Conservation (phyloP, 164 flowering plant species). For the Akebia trifoliata region DNA sequence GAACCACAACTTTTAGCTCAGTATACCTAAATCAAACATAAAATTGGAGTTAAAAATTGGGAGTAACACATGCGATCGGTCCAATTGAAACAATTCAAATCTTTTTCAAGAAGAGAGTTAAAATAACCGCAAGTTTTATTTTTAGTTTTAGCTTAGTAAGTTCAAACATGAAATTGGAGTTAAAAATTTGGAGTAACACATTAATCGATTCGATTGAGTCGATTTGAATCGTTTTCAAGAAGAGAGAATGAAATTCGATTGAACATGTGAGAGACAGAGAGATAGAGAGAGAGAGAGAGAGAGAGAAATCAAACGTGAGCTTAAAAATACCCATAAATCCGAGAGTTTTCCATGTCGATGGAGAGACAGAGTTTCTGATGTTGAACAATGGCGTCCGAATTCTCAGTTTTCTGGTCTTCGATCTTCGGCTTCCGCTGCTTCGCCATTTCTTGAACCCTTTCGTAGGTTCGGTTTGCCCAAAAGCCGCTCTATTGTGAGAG, state of each 20-base stretch:
- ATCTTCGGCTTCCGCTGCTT: constrained; percentile 83
- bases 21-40: constrained; percentile 47
- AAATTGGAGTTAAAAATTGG: not conserved
- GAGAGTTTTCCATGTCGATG: constrained; percentile 62
- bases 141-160: constrained; percentile 66
- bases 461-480: no score
- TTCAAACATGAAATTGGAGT: not conserved
- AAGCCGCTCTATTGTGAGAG: no score
- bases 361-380: constrained; percentile 96
- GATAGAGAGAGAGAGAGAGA: not conserved
- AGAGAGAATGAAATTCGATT: no score
- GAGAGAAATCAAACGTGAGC: not conserved
- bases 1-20: constrained; percentile 64
- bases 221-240: no score
- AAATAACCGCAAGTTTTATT: no score
- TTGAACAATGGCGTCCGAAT: constrained; percentile 56
- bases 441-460: no score
- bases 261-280: no score
- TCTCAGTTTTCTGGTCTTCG: constrained; percentile 50
- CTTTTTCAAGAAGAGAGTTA: no score
- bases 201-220: not conserved
- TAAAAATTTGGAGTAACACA: not conserved
- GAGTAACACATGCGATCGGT: not conserved
- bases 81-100: not conserved
- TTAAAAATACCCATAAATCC: constrained; percentile 60